Evolutionary conservation across 805 yeast species (phyloP).

Genomic region (Jamesozyma rosinii): DNA sequence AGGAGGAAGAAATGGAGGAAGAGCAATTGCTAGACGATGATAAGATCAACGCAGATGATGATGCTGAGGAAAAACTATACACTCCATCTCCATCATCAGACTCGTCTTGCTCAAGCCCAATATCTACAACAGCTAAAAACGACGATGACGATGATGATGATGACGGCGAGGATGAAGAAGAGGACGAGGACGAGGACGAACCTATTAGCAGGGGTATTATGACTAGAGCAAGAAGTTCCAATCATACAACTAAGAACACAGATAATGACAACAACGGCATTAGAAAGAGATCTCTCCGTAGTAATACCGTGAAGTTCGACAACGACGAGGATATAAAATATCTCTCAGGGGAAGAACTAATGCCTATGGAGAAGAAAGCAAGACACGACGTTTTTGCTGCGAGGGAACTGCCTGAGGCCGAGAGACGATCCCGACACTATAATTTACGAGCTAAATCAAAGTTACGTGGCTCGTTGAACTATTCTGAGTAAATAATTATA

Average conservation of each 20-base stretch:
- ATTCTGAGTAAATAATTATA: not conserved
- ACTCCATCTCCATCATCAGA: constrained; percentile 1
- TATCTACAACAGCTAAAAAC: not conserved
- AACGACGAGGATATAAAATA: not conserved
- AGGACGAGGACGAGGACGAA: not conserved
- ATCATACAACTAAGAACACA: not conserved
- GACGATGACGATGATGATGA: not conserved
- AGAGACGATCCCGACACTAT: constrained; percentile 26
- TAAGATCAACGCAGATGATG: not conserved
- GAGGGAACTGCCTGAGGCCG: constrained; percentile 19
- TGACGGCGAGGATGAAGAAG: too few species aligned
- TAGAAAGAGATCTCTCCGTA: constrained; percentile 3
- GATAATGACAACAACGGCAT: not conserved
- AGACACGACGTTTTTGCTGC: constrained; percentile 20
- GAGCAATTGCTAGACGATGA: not conserved
- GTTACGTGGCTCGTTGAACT: constrained; percentile 12
- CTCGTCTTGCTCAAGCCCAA: not conserved
- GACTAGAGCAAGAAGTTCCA: not conserved
- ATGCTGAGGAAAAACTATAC: not conserved
- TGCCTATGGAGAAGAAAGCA: constrained; percentile 24
- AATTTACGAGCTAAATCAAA: constrained; percentile 28
- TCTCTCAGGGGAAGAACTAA: constrained; percentile 11
- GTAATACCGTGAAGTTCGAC: not conserved
- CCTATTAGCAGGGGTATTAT: too few species aligned
- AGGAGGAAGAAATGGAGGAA: constrained; percentile 1